These are phyloP conservation scores for Trichocladium antarcticum DNA, from an alignment of 495 filamentous ascomycete genomes.

Conservation along the genomic window DNA sequence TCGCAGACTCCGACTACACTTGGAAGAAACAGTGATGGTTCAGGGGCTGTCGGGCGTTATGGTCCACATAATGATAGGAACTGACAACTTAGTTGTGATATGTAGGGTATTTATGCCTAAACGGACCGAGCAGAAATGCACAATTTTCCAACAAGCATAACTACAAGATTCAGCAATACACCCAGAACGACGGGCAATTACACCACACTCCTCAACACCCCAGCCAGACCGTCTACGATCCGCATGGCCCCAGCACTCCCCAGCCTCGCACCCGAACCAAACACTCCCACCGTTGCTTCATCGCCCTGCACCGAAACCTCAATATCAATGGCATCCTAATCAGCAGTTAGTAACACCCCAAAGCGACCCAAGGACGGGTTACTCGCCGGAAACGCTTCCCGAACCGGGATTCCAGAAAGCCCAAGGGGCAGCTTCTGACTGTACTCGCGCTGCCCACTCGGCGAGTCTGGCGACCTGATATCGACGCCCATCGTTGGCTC, in stretches of 20 bases:
- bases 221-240: conserved; percentile 6
- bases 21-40: conserved; percentile 9
- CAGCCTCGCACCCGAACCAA: conserved; percentile 22
- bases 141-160: no score
- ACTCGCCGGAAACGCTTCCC: conserved; percentile 30
- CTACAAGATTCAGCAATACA: not conserved
- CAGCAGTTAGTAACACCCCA: not conserved
- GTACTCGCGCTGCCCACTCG: not conserved
- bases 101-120: no score
- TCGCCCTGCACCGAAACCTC: conserved; percentile 40
- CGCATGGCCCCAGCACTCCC: not conserved
- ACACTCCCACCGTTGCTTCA: conserved; percentile 44
- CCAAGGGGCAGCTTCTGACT: not conserved
- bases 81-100: no score
- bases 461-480: not conserved
- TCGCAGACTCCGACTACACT: conserved; percentile 12
- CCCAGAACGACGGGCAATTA: not conserved
- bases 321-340: conserved; percentile 44
- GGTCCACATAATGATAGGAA: no score
- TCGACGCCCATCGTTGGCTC: not conserved
- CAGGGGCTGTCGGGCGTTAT: no score
- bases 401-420: conserved; percentile 16
- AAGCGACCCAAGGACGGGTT: not conserved
- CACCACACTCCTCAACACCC: not conserved
- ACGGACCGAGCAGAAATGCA: no score